Evolutionary conservation across 805 yeast genomes (phyloP).

Genomic region (Candida boidinii): DNA sequence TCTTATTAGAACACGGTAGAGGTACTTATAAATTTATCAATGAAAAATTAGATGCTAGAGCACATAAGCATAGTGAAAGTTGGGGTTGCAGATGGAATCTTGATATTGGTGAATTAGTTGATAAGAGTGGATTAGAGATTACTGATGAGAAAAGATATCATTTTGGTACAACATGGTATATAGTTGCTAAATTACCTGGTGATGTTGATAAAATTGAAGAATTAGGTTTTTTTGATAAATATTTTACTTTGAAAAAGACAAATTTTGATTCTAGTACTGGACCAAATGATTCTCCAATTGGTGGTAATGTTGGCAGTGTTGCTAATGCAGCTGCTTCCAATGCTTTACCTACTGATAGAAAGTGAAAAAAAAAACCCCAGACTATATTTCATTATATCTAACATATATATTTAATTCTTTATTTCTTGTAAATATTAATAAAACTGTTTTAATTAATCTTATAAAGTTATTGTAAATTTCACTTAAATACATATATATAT

Average conservation of each 20-base stretch:
- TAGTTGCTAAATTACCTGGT: conserved; percentile 67
- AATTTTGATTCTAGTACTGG: conserved; percentile 22
- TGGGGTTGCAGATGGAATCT: conserved; percentile 99
- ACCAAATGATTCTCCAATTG: conserved; percentile 3
- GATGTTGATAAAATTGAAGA: conserved; percentile 44
- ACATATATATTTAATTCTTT: no score
- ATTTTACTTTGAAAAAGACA: conserved; percentile 26
- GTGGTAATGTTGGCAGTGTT: no score
- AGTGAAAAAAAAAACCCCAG: no score
- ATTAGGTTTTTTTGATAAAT: conserved; percentile 41
- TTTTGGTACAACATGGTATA: conserved; percentile 88
- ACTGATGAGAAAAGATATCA: conserved; percentile 76
- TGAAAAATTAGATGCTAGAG: conserved; percentile 69
- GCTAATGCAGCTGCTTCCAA: no score
- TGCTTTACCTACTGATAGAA: no score
- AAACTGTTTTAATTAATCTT: no score
- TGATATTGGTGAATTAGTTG: conserved; percentile 83
- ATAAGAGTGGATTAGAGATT: conserved; percentile 74
- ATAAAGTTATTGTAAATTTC: no score
- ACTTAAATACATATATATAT: no score
- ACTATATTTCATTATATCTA: no score
- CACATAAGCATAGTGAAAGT: conserved; percentile 71
- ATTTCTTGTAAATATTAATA: no score
- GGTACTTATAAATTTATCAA: conserved; percentile 75
- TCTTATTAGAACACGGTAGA: conserved; percentile 88